Evolutionary conservation across 2,329 filamentous ascomycete species (phyloP), one percentile per base, ranked within the genome.

Genomic region (Byssochlamys sp.): DNA sequence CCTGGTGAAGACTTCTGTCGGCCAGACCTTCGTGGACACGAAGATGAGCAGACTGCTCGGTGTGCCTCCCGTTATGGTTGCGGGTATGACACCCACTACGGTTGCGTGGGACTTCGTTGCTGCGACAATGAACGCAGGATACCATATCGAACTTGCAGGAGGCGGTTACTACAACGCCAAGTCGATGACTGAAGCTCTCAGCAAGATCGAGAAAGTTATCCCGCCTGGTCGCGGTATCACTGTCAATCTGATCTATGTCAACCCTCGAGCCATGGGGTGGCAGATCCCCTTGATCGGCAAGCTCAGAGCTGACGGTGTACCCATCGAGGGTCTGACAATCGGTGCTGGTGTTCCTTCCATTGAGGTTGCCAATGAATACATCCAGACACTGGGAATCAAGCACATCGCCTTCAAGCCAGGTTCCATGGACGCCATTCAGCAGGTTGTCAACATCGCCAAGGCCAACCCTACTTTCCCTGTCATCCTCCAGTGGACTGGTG

Each of bases 361-460:
- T 58, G 91, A 96, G 71, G 89, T 96, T 59, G 90, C 91, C 25
- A 88, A 94, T 67, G 90, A 95, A 70, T 96, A 96, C 75, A 96
- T 96, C 63, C 84, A 91, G 75, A 97, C 91, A 0, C 81, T 96
- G 11, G 91, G 90, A 11, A 81, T 96, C 59, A 95, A 95, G 79
- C 90, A 96, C 74, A 95, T 96, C 65, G 81, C 86, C 28, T 96
- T 96, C 82, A 96, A 96, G 80, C 91, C 91, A 29, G 91, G 91
- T 59, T 95, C 91, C 14, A 81, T 87, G 53, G 89, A 95, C 61
- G 89, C 88, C 2, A 95, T 96, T 61, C 90, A 96, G 71, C 80
- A 88, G 31, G 89, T 95, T 59, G 87, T 96, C 75, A 94, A 95
- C 74, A 91, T 96, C 67, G 91, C 91, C 62, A 94, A 89, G 75